phyloP scores from a whole-genome alignment of 768 basidiomycete genomes.

The Phanerodontia chrysosporium region DNA sequence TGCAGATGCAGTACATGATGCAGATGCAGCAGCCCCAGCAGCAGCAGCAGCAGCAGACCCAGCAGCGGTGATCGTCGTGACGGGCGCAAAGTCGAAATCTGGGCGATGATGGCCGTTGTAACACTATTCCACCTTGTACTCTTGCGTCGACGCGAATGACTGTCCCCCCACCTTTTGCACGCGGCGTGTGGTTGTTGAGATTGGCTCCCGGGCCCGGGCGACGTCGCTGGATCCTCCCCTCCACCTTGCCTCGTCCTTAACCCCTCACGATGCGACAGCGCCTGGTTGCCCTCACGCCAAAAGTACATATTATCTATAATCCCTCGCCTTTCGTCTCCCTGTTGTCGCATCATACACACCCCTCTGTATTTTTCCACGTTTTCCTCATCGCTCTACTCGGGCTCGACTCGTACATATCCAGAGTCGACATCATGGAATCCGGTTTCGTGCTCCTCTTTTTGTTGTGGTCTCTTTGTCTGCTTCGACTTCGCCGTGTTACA shows the following conservation, averaged over 20 bases:
- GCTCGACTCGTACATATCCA: slow-evolving; percentile 7
- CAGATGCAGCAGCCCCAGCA: slow-evolving; percentile 7
- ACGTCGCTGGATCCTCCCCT: not conserved
- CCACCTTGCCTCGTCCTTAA: not conserved
- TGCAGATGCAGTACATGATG: slow-evolving; percentile 15
- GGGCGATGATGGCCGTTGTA: not conserved
- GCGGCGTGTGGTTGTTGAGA: not conserved
- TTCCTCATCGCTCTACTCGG: slow-evolving; percentile 2
- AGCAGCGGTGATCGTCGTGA: slow-evolving; percentile 1
- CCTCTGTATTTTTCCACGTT: slow-evolving; percentile 1
- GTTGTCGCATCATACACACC: not conserved
- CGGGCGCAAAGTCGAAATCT: not conserved
- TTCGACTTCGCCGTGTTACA: not conserved
- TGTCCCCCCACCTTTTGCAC: not conserved
- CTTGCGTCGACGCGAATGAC: not conserved
- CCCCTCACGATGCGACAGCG: not conserved
- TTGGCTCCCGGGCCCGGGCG: not conserved
- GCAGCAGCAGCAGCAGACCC: not conserved
- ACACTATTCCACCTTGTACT: not conserved
- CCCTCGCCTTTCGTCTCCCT: not conserved
- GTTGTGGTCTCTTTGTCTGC: not conserved
- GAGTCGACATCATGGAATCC: slow-evolving; percentile 5
- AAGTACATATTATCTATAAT: slow-evolving; percentile 5
- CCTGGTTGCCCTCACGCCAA: not conserved
- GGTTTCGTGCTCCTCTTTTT: not conserved